Evolutionary conservation across 2,329 filamentous ascomycete genomes (phyloP).

Genomic region (Pyrenophora teres): DNA sequence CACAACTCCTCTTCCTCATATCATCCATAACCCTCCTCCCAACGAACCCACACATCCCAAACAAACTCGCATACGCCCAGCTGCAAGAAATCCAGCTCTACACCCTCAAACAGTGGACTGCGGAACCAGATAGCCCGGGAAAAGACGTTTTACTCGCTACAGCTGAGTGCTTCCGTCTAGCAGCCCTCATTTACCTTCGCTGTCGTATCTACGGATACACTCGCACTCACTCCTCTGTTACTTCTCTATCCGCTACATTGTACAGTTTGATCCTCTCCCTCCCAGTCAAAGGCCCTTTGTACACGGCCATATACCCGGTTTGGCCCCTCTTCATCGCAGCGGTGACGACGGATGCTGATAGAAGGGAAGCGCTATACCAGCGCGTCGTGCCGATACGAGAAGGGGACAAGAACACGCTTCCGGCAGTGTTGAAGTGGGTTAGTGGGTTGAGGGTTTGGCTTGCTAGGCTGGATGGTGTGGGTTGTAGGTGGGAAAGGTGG

Average conservation of each 20-base stretch:
- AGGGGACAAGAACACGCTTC: slow-evolving; percentile 40
- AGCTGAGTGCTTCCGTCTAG: slow-evolving; percentile 39
- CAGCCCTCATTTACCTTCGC: slow-evolving; percentile 39
- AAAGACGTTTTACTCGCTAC: slow-evolving; percentile 37
- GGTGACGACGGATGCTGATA: slow-evolving; percentile 39
- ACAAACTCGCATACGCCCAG: slow-evolving; percentile 32
- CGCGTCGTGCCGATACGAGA: slow-evolving; percentile 39
- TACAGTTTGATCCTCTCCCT: slow-evolving; percentile 31
- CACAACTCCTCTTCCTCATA: slow-evolving; percentile 36
- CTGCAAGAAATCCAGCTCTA: slow-evolving; percentile 34
- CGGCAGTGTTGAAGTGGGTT: slow-evolving; percentile 37
- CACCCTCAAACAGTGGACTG: slow-evolving; percentile 35
- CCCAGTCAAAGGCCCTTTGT: slow-evolving; percentile 39
- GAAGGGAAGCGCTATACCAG: slow-evolving; percentile 38
- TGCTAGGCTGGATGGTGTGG: slow-evolving; percentile 31
- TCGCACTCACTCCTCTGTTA: slow-evolving; percentile 37
- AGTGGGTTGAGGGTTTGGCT: slow-evolving; percentile 39
- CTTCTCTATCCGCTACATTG: slow-evolving; percentile 36
- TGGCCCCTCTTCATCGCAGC: slow-evolving; percentile 43
- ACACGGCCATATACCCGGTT: slow-evolving; percentile 40
- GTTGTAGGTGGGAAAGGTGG: slow-evolving; percentile 32
- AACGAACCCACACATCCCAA: slow-evolving; percentile 16
- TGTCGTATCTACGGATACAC: slow-evolving; percentile 42
- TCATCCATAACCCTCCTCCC: slow-evolving; percentile 36
- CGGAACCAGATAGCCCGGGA: slow-evolving; percentile 27